phyloP scores from a whole-genome alignment of 1,284 basidiomycete genomes.

The Apiotrichum porosum region DNA sequence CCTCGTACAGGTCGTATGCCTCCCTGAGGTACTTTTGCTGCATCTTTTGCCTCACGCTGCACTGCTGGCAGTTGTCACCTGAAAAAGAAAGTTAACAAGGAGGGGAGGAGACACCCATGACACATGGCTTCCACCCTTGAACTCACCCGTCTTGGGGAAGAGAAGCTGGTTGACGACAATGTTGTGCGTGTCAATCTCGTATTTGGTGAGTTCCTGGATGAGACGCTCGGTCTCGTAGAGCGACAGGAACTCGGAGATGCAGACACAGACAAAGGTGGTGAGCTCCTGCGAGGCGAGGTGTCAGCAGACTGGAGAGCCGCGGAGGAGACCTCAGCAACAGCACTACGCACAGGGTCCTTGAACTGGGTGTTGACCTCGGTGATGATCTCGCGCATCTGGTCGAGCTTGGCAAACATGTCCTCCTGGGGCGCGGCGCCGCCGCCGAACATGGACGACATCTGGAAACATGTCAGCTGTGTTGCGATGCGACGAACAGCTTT shows the following conservation, averaged over 20 bases:
- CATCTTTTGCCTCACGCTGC: slow-evolving; percentile 90
- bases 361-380: slow-evolving; percentile 99
- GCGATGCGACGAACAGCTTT: too few species aligned
- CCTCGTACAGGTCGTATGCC: slow-evolving; percentile 91
- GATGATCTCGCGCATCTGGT: slow-evolving; percentile 93
- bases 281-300: too few species aligned
- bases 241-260: slow-evolving; percentile 97
- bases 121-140: slow-evolving; percentile 50
- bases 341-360: slow-evolving; percentile 80
- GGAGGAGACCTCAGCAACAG: too few species aligned
- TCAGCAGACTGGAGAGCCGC: too few species aligned
- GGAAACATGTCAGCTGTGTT: slow-evolving; percentile 7
- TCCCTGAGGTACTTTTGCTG: slow-evolving; percentile 94
- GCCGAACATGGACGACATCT: slow-evolving; percentile 95
- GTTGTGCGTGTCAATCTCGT: slow-evolving; percentile 98
- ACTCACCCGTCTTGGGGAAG: slow-evolving; percentile 86
- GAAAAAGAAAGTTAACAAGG: too few species aligned
- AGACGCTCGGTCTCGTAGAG: slow-evolving; percentile 97
- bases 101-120: neutral
- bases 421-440: slow-evolving; percentile 68
- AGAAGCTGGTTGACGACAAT: slow-evolving; percentile 97
- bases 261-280: slow-evolving; percentile 97
- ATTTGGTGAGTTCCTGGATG: slow-evolving; percentile 90
- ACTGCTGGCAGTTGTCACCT: slow-evolving; percentile 90
- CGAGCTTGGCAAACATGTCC: slow-evolving; percentile 97